Conservation (phyloP, 2,329 filamentous ascomycete species). For the Camillea tinctor region DNA sequence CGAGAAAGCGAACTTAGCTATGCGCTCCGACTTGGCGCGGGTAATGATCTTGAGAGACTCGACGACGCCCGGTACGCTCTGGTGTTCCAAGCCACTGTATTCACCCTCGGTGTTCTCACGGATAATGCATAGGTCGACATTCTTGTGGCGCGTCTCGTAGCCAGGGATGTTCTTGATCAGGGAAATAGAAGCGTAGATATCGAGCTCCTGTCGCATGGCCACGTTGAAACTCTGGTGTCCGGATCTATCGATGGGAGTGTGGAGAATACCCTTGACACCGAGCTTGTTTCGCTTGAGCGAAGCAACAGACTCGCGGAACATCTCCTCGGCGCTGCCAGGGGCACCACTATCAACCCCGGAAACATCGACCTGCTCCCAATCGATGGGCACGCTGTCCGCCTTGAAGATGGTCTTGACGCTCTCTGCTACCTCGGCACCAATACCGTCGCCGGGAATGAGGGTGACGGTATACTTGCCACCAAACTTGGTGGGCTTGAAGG, state of each 20-base stretch:
- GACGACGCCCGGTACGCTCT: conserved; percentile 92
- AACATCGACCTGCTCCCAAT: conserved; percentile 98
- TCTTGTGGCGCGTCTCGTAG: conserved; percentile 94
- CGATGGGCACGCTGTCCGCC: conserved; percentile 96
- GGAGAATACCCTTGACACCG: conserved; percentile 96
- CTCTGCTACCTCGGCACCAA: conserved; percentile 96
- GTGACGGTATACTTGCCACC: conserved; percentile 99
- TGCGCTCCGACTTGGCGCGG: conserved; percentile 97
- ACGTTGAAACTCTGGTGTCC: conserved; percentile 99
- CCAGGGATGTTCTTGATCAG: conserved; percentile 99
- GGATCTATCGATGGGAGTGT: conserved; percentile 94
- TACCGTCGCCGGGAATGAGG: conserved; percentile 97
- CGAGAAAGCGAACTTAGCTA: conserved; percentile 97
- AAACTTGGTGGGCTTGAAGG: conserved; percentile 99
- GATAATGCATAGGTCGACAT: conserved; percentile 98
- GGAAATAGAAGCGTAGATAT: conserved; percentile 98
- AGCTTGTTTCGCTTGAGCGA: conserved; percentile 98
- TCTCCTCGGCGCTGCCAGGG: conserved; percentile 81
- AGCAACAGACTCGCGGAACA: conserved; percentile 92
- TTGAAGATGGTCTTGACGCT: conserved; percentile 99
- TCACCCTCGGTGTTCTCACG: conserved; percentile 99
- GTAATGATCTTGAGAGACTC: conserved; percentile 99
- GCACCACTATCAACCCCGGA: conserved; percentile 82
- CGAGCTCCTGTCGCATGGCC: conserved; percentile 96
- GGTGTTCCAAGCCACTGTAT: conserved; percentile 98